Base-by-base conservation (phyloP, 768 basidiomycete genomes). In the Tricholoma sp. region DNA sequence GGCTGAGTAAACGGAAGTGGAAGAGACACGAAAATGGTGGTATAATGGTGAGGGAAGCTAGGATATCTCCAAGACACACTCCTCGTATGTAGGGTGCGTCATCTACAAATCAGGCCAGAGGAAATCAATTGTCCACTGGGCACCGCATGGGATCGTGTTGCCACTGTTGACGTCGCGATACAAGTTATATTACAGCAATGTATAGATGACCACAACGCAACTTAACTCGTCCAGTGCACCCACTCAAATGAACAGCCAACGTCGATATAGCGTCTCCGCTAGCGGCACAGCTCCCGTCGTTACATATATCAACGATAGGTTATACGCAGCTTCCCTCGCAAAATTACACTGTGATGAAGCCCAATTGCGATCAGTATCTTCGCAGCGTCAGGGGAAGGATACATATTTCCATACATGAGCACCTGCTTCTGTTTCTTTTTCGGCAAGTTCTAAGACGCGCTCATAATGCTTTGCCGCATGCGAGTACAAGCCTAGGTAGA, bases 401-500 rank as follows among this genome's bases (percentile, higher is more conserved):
- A 39, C 11, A 31, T 33, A 17, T 50, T 41, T 32, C 34, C 53
- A 20, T 32, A 52, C 50, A 29, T 39, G 53, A 70, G 74, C 62
- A 69, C 77, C 74, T 28, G 65, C 56, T 15, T 58, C 61, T 6
- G 61, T 49, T n/a, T 49, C 68, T 24, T 68, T 72, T 58, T 88
- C 82, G 1, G 83, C 82, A 31, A 85, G 71, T 41, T 83, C 77
- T 6, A 97, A 73, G 2, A 88, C 91, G 18, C 76, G 76, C 59
- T 93, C 85, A 63, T 97, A 98, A 70, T 97, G 94, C 53, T 78
- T 84, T 12, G 86, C 84, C 0, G 95, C 95, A 62, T 91, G 82
- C 4, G 89, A 82, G 54, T 86, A 80, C 11, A 98, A 70, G 4
- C 92, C 95, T 96, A 61, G 29, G 6, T n/a, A n/a, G n/a, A n/a